Base-by-base conservation (phyloP, 2,329 filamentous ascomycete species). In the Monilinia laxa region DNA sequence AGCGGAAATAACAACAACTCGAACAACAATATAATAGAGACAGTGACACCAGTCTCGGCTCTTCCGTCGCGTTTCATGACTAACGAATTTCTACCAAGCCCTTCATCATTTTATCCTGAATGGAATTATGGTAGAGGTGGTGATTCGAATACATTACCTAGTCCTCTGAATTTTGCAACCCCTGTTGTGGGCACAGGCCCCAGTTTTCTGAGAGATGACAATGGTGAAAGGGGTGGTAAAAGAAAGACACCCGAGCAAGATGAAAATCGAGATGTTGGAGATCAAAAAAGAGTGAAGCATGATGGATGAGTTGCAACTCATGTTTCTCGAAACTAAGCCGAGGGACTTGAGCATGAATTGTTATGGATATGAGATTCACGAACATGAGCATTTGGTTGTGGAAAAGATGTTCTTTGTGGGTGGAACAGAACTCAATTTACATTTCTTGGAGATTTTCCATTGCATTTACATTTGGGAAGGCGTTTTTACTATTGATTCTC, bases 161-260 rank as follows among this genome's bases (percentile, higher is more conserved):
- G 93, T 76, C 95, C 95, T 12, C 80, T 98, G 70, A 96, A 93
- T 68, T 97, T 97, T 78, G 90, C 92, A 45, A 98, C 95, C 1
- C 95, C 95, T 0, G 81, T 88, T 2, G 83, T 84, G 2, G 84
- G 82, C 1, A 84, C 82, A 1, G 87, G 87, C 2, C 87, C 87
- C 3, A 88, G 85, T 67, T 89, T 89, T 71, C 72, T 89, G 64
- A 80, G 85, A 67, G 86, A 89, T 25, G 86, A 88, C 64, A 73
- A 69, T 55, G 70, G 71, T 25, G 70, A 72, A 47, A 65, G 74
- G 62, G 71, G 68, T 18, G 40, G 70, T 64, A 12, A 71, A 66
- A 56, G 65, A 57, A 67, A 67, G 49, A 64, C 65, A 18, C 65
- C 65, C 2, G 65, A 67, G n/a, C 45, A 64, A 49, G 65, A 67